A percentile compares a stretch with the other conserved stretches of the same genome.
Conservation (phyloP, 805 yeast species). For the Yarrowia sp. region DNA sequence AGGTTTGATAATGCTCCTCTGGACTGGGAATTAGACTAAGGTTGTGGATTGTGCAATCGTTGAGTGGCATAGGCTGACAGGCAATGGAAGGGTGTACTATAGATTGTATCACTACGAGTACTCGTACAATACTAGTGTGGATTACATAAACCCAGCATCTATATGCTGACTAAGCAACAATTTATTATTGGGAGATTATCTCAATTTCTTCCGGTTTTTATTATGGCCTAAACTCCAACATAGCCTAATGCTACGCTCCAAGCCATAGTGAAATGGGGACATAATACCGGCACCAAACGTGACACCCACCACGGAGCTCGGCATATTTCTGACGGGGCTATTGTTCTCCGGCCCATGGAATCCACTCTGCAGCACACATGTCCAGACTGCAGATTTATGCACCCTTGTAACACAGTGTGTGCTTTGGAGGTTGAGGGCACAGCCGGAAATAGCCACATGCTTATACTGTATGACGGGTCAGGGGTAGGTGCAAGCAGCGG, state of each 20-base stretch:
- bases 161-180: too few species aligned
- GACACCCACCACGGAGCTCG: not conserved
- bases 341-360: not conserved
- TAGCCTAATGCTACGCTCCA: too few species aligned
- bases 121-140: too few species aligned
- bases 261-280: too few species aligned
- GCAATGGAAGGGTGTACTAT: too few species aligned
- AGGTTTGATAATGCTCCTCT: conserved; percentile 20
- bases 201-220: too few species aligned
- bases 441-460: conserved; percentile 8
- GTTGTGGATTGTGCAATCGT: too few species aligned
- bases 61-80: too few species aligned
- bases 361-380: conserved; percentile 19
- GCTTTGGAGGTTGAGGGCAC: not conserved
- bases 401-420: not conserved
- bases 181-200: too few species aligned
- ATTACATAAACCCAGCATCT: too few species aligned
- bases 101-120: too few species aligned
- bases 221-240: too few species aligned
- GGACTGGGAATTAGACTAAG: not conserved
- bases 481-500: conserved; percentile 4
- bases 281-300: not conserved
- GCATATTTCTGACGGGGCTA: not conserved
- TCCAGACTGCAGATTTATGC: conserved; percentile 14
- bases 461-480: conserved; percentile 11